phyloP scores from a whole-genome alignment of 23 red algal species.

The Gracilaria domingensis region DNA sequence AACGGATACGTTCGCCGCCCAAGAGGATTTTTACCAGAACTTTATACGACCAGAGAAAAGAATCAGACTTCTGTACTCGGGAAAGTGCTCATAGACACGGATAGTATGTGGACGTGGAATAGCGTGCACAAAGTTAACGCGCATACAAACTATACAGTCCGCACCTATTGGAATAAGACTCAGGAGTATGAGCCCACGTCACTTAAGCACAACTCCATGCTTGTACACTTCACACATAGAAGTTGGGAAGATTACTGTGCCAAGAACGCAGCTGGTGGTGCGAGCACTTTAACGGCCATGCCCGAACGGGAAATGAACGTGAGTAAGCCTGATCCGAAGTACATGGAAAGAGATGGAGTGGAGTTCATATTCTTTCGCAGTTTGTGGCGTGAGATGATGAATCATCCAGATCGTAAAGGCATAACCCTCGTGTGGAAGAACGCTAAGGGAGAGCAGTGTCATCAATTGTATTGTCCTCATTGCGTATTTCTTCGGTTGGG shows the following conservation, averaged over 20 bases:
- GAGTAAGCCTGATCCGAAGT: conserved; percentile 35
- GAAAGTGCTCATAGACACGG: conserved; percentile 33
- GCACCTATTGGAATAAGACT: conserved; percentile 49
- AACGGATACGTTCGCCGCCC: conserved; percentile 46
- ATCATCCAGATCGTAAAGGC: not conserved
- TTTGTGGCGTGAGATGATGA: conserved; percentile 30
- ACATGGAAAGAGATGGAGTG: conserved; percentile 20
- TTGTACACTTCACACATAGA: conserved; percentile 66
- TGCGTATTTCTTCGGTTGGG: conserved; percentile 17
- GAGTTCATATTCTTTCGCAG: conserved; percentile 12
- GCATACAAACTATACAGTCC: not conserved
- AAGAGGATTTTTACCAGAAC: conserved; percentile 42
- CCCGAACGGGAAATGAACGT: conserved; percentile 38
- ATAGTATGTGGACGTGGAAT: conserved; percentile 14
- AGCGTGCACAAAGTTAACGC: conserved; percentile 29
- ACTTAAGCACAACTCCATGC: conserved; percentile 30
- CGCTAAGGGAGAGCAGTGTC: not conserved
- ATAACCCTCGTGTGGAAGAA: conserved; percentile 9
- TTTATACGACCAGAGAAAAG: conserved; percentile 35
- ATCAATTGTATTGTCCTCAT: not conserved
- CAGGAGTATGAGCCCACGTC: conserved; percentile 32
- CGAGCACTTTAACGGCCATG: conserved; percentile 44
- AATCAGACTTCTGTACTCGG: conserved; percentile 26
- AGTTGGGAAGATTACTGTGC: conserved; percentile 62
- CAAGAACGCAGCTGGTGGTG: conserved; percentile 53